Conservation (phyloP, 2,329 filamentous ascomycete genomes). For the Geosmithia flava region DNA sequence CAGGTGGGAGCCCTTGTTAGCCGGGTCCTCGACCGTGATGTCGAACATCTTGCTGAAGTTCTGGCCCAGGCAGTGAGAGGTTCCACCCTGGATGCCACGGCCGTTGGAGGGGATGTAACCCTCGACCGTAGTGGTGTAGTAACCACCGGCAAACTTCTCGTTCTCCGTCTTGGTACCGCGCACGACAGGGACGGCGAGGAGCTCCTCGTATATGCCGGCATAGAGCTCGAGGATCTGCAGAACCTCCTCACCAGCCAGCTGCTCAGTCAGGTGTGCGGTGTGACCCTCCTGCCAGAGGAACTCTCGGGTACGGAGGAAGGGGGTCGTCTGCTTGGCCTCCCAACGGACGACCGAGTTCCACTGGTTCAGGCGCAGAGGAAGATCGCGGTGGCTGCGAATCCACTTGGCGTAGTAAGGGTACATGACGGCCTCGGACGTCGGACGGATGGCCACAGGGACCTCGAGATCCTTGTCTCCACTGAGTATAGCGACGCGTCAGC, state of each 20-base stretch:
- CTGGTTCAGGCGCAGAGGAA: conserved; percentile 89
- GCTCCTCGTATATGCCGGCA: conserved; percentile 80
- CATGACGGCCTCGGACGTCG: conserved; percentile 71
- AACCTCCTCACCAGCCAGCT: conserved; percentile 73
- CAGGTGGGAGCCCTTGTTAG: conserved; percentile 65
- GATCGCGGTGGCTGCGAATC: conserved; percentile 92
- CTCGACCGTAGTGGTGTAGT: conserved; percentile 95
- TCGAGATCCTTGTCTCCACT: conserved; percentile 90
- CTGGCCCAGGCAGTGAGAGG: conserved; percentile 88
- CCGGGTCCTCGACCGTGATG: conserved; percentile 90
- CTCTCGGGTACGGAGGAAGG: conserved; percentile 83
- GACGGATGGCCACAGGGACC: conserved; percentile 56
- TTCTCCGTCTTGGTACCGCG: conserved; percentile 93
- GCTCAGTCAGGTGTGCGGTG: conserved; percentile 74
- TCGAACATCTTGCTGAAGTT: conserved; percentile 99
- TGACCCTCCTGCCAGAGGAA: conserved; percentile 99
- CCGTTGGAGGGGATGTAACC: conserved; percentile 94
- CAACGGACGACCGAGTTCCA: conserved; percentile 91
- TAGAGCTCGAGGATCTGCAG: conserved; percentile 90
- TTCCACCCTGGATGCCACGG: conserved; percentile 91
- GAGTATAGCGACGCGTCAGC: neutral
- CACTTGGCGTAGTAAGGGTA: conserved; percentile 94
- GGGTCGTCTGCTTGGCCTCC: conserved; percentile 90
- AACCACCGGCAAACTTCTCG: conserved; percentile 93
- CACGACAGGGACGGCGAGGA: conserved; percentile 89